Evolutionary conservation across 2,329 filamentous ascomycete species (phyloP).

Genomic region (Trichoderma lentiforme): DNA sequence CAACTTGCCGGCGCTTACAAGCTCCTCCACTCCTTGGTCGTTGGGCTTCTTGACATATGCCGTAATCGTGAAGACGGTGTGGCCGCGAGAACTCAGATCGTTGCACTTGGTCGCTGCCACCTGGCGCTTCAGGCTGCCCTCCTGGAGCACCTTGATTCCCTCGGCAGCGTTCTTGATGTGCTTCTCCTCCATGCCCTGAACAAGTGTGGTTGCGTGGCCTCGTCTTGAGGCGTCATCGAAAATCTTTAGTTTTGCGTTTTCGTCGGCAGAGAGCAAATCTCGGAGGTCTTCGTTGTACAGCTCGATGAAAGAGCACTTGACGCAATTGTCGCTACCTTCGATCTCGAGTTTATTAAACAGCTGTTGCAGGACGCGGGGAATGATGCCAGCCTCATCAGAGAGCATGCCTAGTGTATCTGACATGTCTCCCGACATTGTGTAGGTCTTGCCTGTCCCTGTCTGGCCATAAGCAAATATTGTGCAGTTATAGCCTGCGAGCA

Average conservation of each 20-base stretch:
- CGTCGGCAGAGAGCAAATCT: slow-evolving; percentile 80
- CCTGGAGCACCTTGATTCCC: slow-evolving; percentile 83
- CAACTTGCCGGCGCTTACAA: slow-evolving; percentile 85
- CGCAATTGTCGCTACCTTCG: slow-evolving; percentile 76
- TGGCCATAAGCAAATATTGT: slow-evolving; percentile 99
- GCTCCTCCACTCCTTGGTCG: slow-evolving; percentile 84
- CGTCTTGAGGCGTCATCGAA: slow-evolving; percentile 87
- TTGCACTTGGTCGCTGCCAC: slow-evolving; percentile 99
- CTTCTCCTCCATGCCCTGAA: slow-evolving; percentile 97
- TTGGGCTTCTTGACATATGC: slow-evolving; percentile 79
- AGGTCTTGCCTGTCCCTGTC: slow-evolving; percentile 96
- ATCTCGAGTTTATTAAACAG: slow-evolving; percentile 81
- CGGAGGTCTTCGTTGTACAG: slow-evolving; percentile 97
- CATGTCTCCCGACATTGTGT: slow-evolving; percentile 99
- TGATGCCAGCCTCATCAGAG: slow-evolving; percentile 90
- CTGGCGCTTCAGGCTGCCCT: slow-evolving; percentile 88
- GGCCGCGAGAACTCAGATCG: slow-evolving; percentile 92
- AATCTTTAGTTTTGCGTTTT: slow-evolving; percentile 85
- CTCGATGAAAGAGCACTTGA: slow-evolving; percentile 98
- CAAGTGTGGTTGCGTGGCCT: slow-evolving; percentile 78
- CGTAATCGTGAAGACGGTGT: slow-evolving; percentile 96
- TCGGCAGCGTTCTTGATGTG: slow-evolving; percentile 82
- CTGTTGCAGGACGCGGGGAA: slow-evolving; percentile 83
- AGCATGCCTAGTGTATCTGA: slow-evolving; percentile 78
- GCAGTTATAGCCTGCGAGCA: slow-evolving; percentile 92